phyloP scores from a whole-genome alignment of 2,329 filamentous ascomycete genomes.

The Cryphonectria parasitica region DNA sequence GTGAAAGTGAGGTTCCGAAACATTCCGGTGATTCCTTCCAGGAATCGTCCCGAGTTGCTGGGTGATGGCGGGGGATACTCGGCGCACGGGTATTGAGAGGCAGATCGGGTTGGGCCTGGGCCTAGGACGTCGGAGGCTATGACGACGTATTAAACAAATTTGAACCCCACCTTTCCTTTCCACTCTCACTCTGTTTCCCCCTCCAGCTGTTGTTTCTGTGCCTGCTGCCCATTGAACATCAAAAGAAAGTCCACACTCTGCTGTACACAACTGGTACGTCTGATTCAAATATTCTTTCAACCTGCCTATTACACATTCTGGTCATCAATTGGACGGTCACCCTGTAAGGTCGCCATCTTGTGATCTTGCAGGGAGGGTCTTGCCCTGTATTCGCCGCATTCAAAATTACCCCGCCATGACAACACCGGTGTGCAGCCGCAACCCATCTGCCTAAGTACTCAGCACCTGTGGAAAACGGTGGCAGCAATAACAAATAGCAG shows the following conservation, averaged over 20 bases:
- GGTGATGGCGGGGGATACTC: conserved; percentile 7
- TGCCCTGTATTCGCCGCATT: neutral
- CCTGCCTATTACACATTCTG: neutral
- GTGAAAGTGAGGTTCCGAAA: conserved; percentile 1
- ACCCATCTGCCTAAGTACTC: neutral
- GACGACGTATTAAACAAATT: conserved; percentile 25
- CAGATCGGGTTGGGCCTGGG: neutral
- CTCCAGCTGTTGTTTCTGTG: neutral
- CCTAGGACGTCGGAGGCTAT: conserved; percentile 8
- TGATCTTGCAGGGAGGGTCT: neutral
- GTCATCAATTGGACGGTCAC: neutral
- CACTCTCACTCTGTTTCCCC: no score
- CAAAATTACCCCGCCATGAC: conserved; percentile 15
- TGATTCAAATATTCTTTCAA: neutral
- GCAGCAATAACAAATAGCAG: neutral
- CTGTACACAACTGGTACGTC: neutral
- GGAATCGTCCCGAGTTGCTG: neutral
- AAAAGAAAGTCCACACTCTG: neutral
- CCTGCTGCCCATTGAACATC: neutral
- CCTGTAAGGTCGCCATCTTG: neutral
- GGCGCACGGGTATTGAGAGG: conserved; percentile 5
- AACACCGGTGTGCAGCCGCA: neutral
- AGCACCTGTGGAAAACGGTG: no score
- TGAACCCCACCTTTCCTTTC: conserved; percentile 21
- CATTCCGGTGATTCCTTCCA: neutral